These are phyloP conservation scores for Aspergillus fumigatus DNA, from an alignment of 2,329 filamentous ascomycete species.

Conservation along the genomic window DNA sequence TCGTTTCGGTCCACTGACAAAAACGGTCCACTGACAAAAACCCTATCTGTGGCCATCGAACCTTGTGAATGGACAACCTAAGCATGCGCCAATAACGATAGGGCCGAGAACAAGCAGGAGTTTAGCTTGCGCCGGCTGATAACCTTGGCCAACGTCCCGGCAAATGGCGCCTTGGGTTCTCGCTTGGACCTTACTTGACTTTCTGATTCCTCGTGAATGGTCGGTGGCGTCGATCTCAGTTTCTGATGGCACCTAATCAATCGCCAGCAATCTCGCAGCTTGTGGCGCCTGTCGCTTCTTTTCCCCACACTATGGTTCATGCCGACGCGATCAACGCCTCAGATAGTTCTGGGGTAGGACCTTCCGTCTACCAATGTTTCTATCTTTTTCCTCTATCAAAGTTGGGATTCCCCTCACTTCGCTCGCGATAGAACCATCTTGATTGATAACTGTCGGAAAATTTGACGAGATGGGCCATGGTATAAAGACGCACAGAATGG, in stretches of 20 bases:
- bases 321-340: not conserved
- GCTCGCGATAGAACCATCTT: not conserved
- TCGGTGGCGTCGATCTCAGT: not conserved
- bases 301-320: slow-evolving; percentile 1
- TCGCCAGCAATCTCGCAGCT: not conserved
- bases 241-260: not conserved
- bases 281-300: not conserved
- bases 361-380: not conserved
- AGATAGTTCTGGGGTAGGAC: slow-evolving; percentile 1
- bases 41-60: not conserved
- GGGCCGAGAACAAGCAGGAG: not conserved
- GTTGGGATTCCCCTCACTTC: not conserved
- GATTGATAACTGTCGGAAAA: not conserved
- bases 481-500: slow-evolving; percentile 5
- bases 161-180: slow-evolving; percentile 1
- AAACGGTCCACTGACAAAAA: too few species aligned
- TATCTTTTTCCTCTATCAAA: slow-evolving; percentile 1
- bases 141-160: not conserved
- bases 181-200: slow-evolving; percentile 14
- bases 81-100: not conserved
- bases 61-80: not conserved
- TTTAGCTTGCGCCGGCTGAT: not conserved
- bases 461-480: not conserved
- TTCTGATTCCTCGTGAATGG: not conserved
- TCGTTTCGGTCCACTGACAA: not conserved